Percentiles rank a stretch among this genome's conserved stretches.
These are phyloP conservation scores for Termitomyces sp. DNA, from an alignment of 768 basidiomycete species.

Conservation along the genomic window DNA sequence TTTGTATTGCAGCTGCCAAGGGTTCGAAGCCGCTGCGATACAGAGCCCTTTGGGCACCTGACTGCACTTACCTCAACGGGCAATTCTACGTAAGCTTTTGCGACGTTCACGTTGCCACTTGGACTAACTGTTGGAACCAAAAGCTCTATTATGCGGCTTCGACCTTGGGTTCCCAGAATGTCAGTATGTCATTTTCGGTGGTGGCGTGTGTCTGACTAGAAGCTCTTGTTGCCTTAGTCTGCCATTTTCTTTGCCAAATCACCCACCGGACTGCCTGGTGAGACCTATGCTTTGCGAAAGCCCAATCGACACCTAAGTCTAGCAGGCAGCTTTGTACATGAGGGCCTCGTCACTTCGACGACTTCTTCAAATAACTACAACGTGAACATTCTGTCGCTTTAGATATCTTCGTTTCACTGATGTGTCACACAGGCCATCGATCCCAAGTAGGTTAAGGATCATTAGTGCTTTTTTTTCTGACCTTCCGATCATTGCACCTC, in stretches of 20 bases:
- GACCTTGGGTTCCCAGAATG: slow-evolving; percentile 49
- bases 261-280: slow-evolving; percentile 41
- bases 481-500: neutral
- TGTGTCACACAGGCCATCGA: slow-evolving; percentile 4
- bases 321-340: slow-evolving; percentile 38
- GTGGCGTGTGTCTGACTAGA: neutral
- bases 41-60: slow-evolving; percentile 38
- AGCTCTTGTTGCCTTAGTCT: slow-evolving; percentile 25
- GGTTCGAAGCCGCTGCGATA: neutral
- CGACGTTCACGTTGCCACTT: neutral
- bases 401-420: neutral
- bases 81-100: slow-evolving; percentile 23
- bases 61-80: slow-evolving; percentile 29
- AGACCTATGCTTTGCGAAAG: slow-evolving; percentile 1
- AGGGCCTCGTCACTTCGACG: slow-evolving; percentile 46
- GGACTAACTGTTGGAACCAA: neutral
- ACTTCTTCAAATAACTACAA: slow-evolving; percentile 37
- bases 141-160: slow-evolving; percentile 56
- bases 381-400: slow-evolving; percentile 20
- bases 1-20: neutral
- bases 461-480: neutral
- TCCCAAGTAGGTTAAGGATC: slow-evolving; percentile 2
- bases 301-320: neutral
- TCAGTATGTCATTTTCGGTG: slow-evolving; percentile 11
- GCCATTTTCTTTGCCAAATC: slow-evolving; percentile 55